phyloP scores from a whole-genome alignment of 148 eudicot genomes.

The Fagopyrum esculentum region DNA sequence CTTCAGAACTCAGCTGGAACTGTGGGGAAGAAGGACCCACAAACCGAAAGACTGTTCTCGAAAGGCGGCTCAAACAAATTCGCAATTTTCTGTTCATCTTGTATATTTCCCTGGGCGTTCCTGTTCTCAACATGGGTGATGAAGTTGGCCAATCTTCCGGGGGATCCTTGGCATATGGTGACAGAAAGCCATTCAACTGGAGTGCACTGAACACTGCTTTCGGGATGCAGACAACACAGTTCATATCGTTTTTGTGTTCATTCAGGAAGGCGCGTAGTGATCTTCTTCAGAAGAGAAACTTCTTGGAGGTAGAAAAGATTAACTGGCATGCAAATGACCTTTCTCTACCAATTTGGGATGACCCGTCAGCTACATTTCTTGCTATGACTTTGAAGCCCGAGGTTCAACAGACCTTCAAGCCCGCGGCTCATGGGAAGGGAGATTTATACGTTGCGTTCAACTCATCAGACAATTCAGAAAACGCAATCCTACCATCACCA shows the following conservation, averaged over 20 bases:
- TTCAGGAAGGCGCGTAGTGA: constrained; percentile 58
- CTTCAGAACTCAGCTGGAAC: constrained; percentile 83
- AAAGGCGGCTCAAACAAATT: constrained; percentile 77
- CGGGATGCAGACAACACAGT: constrained; percentile 56
- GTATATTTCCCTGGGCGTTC: constrained; percentile 80
- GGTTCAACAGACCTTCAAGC: background rate
- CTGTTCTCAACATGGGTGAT: constrained; percentile 95
- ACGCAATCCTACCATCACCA: constrained; percentile 44
- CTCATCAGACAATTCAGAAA: constrained; percentile 38
- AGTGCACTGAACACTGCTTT: constrained; percentile 56
- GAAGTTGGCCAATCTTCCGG: constrained; percentile 88
- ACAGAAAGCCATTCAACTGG: constrained; percentile 71
- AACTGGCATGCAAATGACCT: constrained; percentile 53
- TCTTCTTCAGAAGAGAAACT: constrained; percentile 61
- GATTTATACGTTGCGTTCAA: constrained; percentile 70
- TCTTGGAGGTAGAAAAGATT: constrained; percentile 58
- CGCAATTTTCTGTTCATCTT: constrained; percentile 73
- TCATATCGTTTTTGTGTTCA: constrained; percentile 63
- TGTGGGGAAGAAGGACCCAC: constrained; percentile 98
- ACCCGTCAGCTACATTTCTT: constrained; percentile 58
- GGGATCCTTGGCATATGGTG: constrained; percentile 44
- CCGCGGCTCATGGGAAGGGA: constrained; percentile 22
- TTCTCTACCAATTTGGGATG: constrained; percentile 79
- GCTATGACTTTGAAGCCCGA: constrained; percentile 70
- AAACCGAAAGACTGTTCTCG: constrained; percentile 47